A percentile compares a stretch with the other conserved stretches of the same genome.
These are phyloP conservation scores for Teratosphaeria zuluensis DNA, from an alignment of 2,329 filamentous ascomycete species.

Conservation along the genomic window DNA sequence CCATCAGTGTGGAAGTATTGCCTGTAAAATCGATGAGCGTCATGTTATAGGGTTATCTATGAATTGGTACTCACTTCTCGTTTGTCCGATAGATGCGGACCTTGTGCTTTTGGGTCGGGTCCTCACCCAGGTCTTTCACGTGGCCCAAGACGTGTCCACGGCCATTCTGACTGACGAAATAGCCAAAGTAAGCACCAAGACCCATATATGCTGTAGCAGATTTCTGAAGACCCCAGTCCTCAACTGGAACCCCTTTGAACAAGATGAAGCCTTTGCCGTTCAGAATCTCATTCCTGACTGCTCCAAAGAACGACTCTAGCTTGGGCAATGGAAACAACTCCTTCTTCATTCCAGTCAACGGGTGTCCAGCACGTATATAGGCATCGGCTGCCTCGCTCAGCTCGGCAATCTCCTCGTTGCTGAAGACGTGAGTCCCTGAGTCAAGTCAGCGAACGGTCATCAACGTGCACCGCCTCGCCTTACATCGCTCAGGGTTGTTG, in stretches of 20 bases:
- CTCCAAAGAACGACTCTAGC: conserved; percentile 43
- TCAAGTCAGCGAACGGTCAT: not conserved
- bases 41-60: not conserved
- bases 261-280: conserved; percentile 84
- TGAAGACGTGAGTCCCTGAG: conserved; percentile 55
- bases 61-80: not conserved
- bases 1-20: conserved; percentile 85
- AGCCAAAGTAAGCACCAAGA: conserved; percentile 67
- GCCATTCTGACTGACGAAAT: conserved; percentile 80
- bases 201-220: conserved; percentile 87
- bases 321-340: conserved; percentile 52
- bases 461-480: not conserved
- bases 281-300: conserved; percentile 56
- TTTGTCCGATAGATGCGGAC: conserved; percentile 79
- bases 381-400: conserved; percentile 56
- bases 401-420: conserved; percentile 55
- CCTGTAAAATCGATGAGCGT: conserved; percentile 45
- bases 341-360: conserved; percentile 62
- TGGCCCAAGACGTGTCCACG: conserved; percentile 76
- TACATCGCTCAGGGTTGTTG: conserved; percentile 53
- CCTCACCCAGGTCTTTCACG: conserved; percentile 79
- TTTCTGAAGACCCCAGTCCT: conserved; percentile 67
- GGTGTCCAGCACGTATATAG: conserved; percentile 56
- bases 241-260: conserved; percentile 75
- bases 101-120: conserved; percentile 69